Evolutionary conservation across 169 alveolate species (phyloP), one percentile per base, ranked within the genome.

Genomic region (Plasmodium billcollinsi): DNA sequence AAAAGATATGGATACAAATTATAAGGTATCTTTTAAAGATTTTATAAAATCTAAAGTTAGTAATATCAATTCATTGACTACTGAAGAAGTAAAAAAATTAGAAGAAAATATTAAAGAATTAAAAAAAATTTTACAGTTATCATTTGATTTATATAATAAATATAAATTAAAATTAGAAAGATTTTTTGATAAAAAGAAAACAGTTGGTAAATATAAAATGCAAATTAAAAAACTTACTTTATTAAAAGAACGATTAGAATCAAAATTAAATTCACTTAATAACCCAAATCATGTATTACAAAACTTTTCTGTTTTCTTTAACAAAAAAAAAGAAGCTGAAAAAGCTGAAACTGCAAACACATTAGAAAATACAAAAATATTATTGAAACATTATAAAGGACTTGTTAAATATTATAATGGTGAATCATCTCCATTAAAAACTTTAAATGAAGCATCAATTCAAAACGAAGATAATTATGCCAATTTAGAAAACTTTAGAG

Each of bases 121-220:
- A 43, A 78, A 65, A 20, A 7, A 50, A 18, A 50, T 26, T 8
- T 2, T 54, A 50, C 59, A 78, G 6, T 20, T 50, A 18, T 65
- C 58, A 29, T 18, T 47, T 29, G 59, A 63, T 71, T 52, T 52
- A 43, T 65, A 18, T 24, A 33, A 33, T 50, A 78, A 65, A 59
- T 78, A 78, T 58, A 78, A 78, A 52, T 58, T 78, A 9, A 78
- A 78, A 66, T 78, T 78, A 45, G 89, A 66, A 5, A 78, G 89
- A 65, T 52, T 78, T 12, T 3, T 65, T 3, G 0, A 56, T 15
- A 78, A 78, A 26, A 65, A 65, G 0, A 59, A 78, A 3, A 26
- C 50, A 78, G 14, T 50, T 43, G 9, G 14, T 15, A 8, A 43
- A 15, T 15, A 33, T 43, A 63, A 47, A 18, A 45, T 3, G 18